Conservation (phyloP, 495 filamentous ascomycete genomes). For the Aspergillus steynii region DNA sequence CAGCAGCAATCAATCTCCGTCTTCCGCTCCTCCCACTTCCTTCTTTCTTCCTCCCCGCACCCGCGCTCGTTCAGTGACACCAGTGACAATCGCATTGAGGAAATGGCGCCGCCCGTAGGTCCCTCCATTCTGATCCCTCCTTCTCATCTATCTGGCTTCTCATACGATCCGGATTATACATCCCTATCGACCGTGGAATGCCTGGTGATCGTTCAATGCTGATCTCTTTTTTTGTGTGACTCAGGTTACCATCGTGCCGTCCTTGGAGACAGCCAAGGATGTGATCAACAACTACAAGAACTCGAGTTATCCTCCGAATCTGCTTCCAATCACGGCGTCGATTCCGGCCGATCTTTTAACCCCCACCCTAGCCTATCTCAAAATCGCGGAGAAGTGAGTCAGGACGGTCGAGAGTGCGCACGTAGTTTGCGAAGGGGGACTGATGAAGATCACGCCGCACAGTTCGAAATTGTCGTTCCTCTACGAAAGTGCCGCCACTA, state of each 20-base stretch:
- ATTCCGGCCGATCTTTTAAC: slow-evolving; percentile 91
- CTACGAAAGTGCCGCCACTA: slow-evolving; percentile 90
- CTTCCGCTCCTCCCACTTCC: neutral
- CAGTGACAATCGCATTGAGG: slow-evolving; percentile 6
- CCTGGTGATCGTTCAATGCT: neutral
- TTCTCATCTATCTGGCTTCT: neutral
- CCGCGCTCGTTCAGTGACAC: slow-evolving; percentile 5
- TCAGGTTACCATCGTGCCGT: slow-evolving; percentile 43
- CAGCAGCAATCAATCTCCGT: neutral
- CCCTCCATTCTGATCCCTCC: neutral
- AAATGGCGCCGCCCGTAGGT: slow-evolving; percentile 43
- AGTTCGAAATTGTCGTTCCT: slow-evolving; percentile 66
- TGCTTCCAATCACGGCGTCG: slow-evolving; percentile 81
- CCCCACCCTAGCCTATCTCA: slow-evolving; percentile 87
- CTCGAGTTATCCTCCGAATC: slow-evolving; percentile 66
- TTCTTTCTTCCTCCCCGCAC: slow-evolving; percentile 13
- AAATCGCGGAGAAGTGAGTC: slow-evolving; percentile 72
- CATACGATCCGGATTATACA: neutral
- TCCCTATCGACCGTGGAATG: neutral
- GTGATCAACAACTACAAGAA: slow-evolving; percentile 52
- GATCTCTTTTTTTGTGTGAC: slow-evolving; percentile 9
- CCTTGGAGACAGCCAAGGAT: slow-evolving; percentile 46
- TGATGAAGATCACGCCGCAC: slow-evolving; percentile 15
- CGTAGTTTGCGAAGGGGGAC: slow-evolving; percentile 4
- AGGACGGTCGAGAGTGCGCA: slow-evolving; percentile 3